Evolutionary conservation across 192 early-diverging fungal species (phyloP), one percentile per base, ranked within the genome.

Genomic region (Rhizoclosmatium globosum): DNA sequence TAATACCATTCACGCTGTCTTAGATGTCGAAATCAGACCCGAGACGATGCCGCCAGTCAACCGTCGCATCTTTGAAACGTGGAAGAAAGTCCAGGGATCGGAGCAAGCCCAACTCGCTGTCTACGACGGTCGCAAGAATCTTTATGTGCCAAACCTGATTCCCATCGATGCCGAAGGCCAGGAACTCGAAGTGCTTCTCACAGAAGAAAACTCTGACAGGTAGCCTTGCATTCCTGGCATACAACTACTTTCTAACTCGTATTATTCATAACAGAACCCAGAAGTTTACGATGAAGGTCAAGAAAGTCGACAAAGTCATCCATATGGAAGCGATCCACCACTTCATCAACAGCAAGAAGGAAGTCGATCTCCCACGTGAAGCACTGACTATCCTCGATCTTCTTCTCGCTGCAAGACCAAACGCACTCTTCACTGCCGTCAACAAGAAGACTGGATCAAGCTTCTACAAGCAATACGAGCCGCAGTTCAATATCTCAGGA

Each of bases 51-150:
- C 71, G 7, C 61, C 78, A n/a, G 48, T 79, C 42, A 71, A 79
- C 42, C 68, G 78, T 44, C 70, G 67, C 53, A 48, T 79, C 60
- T 72, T 79, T 71, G 70, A 79, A 41, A 3, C 56, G 9, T 79
- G 78, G 78, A 73, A 62, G 39, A 48, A 38, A 46, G 50, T 44
- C 13, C 70, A 69, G n/a, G 71, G 44, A 41, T 77, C 75, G 1
- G 17, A 9, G 7, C 42, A 44, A 19, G 59, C 78, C 19, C 31
- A 65, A 4, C 6, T 74, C 11, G 68, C 70, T 7, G 68, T 71
- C 38, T 79, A 69, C 70, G 78, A 79, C 31, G 78, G 78, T 6
- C 39, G 78, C 42, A 79, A 79, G 64, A 79, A 79, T 44, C 13
- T 79, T 6, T 79, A 79, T 61, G 61, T 70, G 4, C 78, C 78